Conservation (phyloP, 2,329 filamentous ascomycete genomes). For the Didymella sp. region DNA sequence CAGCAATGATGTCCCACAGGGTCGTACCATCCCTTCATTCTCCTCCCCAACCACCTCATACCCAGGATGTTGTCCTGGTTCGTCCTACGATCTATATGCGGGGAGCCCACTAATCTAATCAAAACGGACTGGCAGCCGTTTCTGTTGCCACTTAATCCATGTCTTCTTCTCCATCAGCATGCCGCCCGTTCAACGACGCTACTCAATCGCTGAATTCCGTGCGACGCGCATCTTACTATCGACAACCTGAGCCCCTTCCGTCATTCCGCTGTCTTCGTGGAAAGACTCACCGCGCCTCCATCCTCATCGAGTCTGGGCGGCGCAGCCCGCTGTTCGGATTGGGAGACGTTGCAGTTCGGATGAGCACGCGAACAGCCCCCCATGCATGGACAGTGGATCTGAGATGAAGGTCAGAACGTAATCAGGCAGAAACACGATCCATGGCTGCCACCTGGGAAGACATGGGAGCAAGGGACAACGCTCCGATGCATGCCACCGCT, state of each 20-base stretch:
- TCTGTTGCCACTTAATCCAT: constrained; percentile 27
- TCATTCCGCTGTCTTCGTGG: neutral
- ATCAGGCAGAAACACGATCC: constrained; percentile 29
- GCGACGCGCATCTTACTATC: constrained; percentile 17
- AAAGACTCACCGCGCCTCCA: neutral
- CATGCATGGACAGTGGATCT: constrained; percentile 25
- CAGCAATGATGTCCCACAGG: constrained; percentile 24
- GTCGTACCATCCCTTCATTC: constrained; percentile 30
- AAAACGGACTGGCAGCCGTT: constrained; percentile 36
- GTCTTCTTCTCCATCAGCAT: constrained; percentile 22
- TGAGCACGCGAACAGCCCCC: constrained; percentile 8
- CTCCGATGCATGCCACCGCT: constrained; percentile 44
- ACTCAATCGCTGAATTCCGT: constrained; percentile 20
- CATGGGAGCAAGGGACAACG: constrained; percentile 40
- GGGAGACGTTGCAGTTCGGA: constrained; percentile 10
- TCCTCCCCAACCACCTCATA: constrained; percentile 30
- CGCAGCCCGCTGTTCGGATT: constrained; percentile 4
- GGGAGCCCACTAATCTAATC: constrained; percentile 24
- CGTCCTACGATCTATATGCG: constrained; percentile 30
- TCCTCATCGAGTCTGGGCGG: neutral
- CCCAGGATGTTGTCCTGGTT: constrained; percentile 24
- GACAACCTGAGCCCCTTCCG: constrained; percentile 5
- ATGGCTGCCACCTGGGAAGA: constrained; percentile 30
- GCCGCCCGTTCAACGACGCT: constrained; percentile 25
- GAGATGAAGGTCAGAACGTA: constrained; percentile 17